These are phyloP conservation scores for Daldinia sp. DNA, from an alignment of 2,329 filamentous ascomycete species.

Conservation along the genomic window DNA sequence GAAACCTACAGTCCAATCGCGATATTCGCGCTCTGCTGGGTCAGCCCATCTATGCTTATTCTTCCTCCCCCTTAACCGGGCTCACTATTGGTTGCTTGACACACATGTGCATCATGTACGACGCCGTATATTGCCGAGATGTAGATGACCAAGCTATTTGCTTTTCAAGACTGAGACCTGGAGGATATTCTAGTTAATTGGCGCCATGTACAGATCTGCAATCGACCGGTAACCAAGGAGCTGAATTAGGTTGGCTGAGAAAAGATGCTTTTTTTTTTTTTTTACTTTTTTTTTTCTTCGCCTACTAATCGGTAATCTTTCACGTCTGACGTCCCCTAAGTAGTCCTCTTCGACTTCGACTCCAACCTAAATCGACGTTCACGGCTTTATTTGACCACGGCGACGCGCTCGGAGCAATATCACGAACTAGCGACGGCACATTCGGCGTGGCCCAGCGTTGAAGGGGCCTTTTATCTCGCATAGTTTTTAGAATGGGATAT, in stretches of 20 bases:
- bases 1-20: slow-evolving; percentile 36
- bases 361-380: neutral
- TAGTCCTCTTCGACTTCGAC: neutral
- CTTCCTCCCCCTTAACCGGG: slow-evolving; percentile 30
- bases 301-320: neutral
- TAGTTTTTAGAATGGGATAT: neutral
- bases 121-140: slow-evolving; percentile 35
- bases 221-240: slow-evolving; percentile 28
- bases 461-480: neutral
- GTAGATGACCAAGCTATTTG: slow-evolving; percentile 15
- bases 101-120: slow-evolving; percentile 34
- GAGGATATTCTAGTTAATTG: slow-evolving; percentile 18
- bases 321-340: neutral
- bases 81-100: slow-evolving; percentile 32
- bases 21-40: slow-evolving; percentile 25
- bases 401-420: neutral
- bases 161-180: slow-evolving; percentile 35
- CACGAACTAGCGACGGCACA: neutral
- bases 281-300: too few species aligned
- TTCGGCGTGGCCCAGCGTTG: neutral
- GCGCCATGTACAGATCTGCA: slow-evolving; percentile 18
- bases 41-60: slow-evolving; percentile 34
- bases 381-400: neutral
- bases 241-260: slow-evolving; percentile 16
- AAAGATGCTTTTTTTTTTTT: slow-evolving; percentile 29